These are phyloP conservation scores for Globisporangium nodosum DNA, from an alignment of 352 stramenopile genomes.

Conservation along the genomic window DNA sequence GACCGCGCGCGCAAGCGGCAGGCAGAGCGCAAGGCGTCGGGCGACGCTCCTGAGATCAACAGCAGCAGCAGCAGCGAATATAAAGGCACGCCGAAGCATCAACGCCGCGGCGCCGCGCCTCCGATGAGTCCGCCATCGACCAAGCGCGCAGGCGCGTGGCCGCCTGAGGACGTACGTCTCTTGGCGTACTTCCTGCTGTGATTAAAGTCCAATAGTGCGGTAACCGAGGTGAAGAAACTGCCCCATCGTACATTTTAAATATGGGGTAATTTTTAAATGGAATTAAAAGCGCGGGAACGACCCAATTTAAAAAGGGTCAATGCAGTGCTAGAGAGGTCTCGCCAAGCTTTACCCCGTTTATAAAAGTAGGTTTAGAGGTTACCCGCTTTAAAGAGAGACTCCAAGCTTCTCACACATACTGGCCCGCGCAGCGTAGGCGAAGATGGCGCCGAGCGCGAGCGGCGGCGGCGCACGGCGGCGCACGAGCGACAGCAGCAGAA, in stretches of 20 bases:
- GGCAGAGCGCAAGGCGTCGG: slow-evolving; percentile 16
- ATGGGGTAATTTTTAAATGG: too few relatives aligned
- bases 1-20: slow-evolving; percentile 57
- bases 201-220: slow-evolving; percentile 1
- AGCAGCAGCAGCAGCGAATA: neutral
- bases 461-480: too few relatives aligned
- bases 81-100: neutral
- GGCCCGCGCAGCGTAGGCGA: too few relatives aligned
- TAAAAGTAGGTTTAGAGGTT: too few relatives aligned
- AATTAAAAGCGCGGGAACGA: too few relatives aligned
- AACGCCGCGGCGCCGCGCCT: neutral
- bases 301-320: too few relatives aligned
- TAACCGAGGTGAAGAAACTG: neutral
- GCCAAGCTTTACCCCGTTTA: too few relatives aligned
- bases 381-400: too few relatives aligned
- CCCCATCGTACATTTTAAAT: too few relatives aligned
- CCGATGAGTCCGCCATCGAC: neutral
- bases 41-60: neutral
- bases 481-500: neutral
- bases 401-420: too few relatives aligned
- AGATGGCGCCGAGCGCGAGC: slow-evolving; percentile 2
- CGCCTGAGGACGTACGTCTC: slow-evolving; percentile 49
- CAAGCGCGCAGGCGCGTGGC: slow-evolving; percentile 19
- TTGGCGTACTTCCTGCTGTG: slow-evolving; percentile 77
- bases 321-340: too few relatives aligned